A percentile compares a stretch with the other conserved stretches of the same genome.
Evolutionary conservation across 768 basidiomycete species (phyloP).

Genomic region (Pholiota microspora): DNA sequence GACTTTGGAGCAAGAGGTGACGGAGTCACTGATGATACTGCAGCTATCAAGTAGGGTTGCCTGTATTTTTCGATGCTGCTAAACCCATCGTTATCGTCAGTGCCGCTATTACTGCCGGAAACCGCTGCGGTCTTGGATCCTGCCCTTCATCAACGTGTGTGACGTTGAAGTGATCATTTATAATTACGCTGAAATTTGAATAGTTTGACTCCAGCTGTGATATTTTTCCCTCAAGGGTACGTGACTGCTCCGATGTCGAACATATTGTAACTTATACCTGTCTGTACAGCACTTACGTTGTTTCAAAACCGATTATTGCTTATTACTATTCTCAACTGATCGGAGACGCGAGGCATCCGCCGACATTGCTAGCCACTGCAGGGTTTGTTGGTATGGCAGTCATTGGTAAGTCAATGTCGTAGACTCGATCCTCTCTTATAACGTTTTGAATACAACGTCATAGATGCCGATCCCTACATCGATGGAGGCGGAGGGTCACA

Average conservation of each 20-base stretch:
- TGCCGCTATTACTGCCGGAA: slow-evolving; percentile 59
- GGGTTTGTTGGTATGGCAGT: slow-evolving; percentile 70
- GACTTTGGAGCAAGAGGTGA: slow-evolving; percentile 47
- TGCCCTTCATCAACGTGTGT: slow-evolving; percentile 62
- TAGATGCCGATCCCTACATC: slow-evolving; percentile 79
- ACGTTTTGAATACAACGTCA: background rate
- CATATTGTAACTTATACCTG: background rate
- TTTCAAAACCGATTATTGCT: slow-evolving; percentile 64
- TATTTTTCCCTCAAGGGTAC: slow-evolving; percentile 75
- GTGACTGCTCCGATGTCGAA: slow-evolving; percentile 11
- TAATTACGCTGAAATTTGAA: slow-evolving; percentile 1
- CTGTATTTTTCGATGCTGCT: background rate
- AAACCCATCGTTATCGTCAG: slow-evolving; percentile 29
- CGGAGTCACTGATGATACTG: slow-evolving; percentile 73
- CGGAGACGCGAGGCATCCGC: slow-evolving; percentile 68
- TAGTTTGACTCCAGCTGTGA: slow-evolving; percentile 66
- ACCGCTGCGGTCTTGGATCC: slow-evolving; percentile 58
- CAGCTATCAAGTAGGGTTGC: slow-evolving; percentile 60
- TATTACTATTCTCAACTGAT: slow-evolving; percentile 80
- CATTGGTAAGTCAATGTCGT: slow-evolving; percentile 48
- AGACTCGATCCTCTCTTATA: no score
- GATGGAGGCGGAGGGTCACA: slow-evolving; percentile 58
- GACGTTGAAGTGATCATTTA: background rate
- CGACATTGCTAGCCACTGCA: slow-evolving; percentile 61
- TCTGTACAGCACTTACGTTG: slow-evolving; percentile 55